A percentile compares a stretch with the other conserved stretches of the same genome.
These are phyloP conservation scores for Paecilomyces dactylethromorphus DNA, from an alignment of 2,329 filamentous ascomycete genomes.

Conservation along the genomic window DNA sequence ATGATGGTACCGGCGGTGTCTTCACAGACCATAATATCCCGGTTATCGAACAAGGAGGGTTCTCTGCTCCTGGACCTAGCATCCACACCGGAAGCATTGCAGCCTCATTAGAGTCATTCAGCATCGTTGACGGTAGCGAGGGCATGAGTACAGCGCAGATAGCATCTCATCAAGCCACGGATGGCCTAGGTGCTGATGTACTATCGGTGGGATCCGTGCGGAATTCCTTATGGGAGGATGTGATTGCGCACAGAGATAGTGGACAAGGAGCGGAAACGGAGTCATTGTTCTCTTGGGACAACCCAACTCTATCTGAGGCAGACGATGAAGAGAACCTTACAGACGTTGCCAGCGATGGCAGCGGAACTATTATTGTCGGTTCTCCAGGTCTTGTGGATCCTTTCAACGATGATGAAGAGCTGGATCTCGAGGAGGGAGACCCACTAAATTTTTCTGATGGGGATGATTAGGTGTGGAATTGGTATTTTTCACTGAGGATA, in stretches of 20 bases:
- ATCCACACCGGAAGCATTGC: constrained; percentile 23
- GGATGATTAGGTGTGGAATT: background rate
- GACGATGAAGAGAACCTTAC: constrained; percentile 10
- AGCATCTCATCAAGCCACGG: constrained; percentile 29
- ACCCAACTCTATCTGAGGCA: background rate
- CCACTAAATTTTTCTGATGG: background rate
- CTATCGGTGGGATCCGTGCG: constrained; percentile 14
- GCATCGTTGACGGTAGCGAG: constrained; percentile 18
- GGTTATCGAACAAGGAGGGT: constrained; percentile 24
- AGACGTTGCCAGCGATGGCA: constrained; percentile 14
- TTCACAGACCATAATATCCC: constrained; percentile 35
- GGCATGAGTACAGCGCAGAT: constrained; percentile 26
- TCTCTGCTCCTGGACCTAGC: constrained; percentile 28
- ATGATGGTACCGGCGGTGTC: constrained; percentile 46
- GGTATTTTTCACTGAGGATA: background rate
- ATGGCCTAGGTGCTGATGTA: constrained; percentile 20
- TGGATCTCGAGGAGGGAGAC: constrained; percentile 5
- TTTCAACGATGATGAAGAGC: constrained; percentile 10
- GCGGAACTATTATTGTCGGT: constrained; percentile 12
- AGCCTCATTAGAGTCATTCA: constrained; percentile 16
- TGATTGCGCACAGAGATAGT: background rate
- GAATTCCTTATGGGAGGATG: background rate
- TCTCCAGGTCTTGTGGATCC: constrained; percentile 4
- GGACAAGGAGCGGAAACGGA: background rate
- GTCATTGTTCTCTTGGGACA: background rate